A percentile compares a stretch with the other conserved stretches of the same genome.
These are phyloP conservation scores for Biscutella laevigata DNA, from an alignment of 441 rosid species.

Conservation along the genomic window DNA sequence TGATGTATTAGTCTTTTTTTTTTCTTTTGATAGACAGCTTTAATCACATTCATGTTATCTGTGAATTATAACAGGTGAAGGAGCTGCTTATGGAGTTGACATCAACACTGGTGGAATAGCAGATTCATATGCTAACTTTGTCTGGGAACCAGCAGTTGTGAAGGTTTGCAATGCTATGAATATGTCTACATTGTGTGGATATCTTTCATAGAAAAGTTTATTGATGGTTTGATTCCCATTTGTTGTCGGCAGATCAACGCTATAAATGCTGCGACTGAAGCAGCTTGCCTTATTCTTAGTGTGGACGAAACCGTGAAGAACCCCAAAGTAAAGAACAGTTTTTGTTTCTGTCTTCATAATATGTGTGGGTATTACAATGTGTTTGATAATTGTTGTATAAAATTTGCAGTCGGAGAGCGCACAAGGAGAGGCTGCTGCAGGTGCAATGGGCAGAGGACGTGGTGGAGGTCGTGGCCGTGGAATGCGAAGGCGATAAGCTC, in stretches of 20 bases:
- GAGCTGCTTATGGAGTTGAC: conserved; percentile 92
- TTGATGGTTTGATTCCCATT: background rate
- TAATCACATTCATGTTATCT: conserved; percentile 2
- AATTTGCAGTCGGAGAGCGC: conserved; percentile 89
- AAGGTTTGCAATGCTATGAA: conserved; percentile 39
- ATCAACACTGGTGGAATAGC: conserved; percentile 92
- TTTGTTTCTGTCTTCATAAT: too few relatives aligned
- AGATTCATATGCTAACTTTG: conserved; percentile 89
- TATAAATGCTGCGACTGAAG: conserved; percentile 97
- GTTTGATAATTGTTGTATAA: background rate
- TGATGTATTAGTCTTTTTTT: too few relatives aligned
- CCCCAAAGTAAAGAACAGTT: conserved; percentile 80
- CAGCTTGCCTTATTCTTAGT: conserved; percentile 87
- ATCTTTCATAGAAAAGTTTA: background rate
- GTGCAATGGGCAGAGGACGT: conserved; percentile 94
- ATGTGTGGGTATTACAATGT: too few relatives aligned
- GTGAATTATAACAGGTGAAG: conserved; percentile 66
- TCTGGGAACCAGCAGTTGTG: conserved; percentile 99
- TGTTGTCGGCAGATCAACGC: conserved; percentile 71
- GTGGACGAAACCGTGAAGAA: conserved; percentile 98
- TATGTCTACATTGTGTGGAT: background rate
- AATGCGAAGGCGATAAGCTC: conserved; percentile 78
- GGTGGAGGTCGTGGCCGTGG: conserved; percentile 93
- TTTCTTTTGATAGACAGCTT: background rate
- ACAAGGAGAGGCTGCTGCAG: conserved; percentile 94